Percentiles rank a stretch among this genome's conserved stretches.
These are phyloP conservation scores for Tilletia setariae DNA, from an alignment of 1,284 basidiomycete genomes.

Conservation along the genomic window DNA sequence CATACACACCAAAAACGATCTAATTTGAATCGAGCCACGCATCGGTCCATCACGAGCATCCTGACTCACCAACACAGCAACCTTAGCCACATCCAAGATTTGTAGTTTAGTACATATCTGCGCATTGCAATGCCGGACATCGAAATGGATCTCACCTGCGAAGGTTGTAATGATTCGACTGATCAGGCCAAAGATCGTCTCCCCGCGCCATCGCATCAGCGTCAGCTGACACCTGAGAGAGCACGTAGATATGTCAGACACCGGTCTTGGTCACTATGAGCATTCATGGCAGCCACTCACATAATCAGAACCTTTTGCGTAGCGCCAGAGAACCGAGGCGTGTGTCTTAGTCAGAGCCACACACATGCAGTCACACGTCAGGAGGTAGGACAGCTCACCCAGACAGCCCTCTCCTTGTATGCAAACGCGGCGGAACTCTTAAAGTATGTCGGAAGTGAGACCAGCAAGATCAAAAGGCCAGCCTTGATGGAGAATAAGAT, in stretches of 20 bases:
- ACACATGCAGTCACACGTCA: constrained; percentile 16
- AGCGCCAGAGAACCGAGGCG: no score
- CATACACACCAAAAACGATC: no score
- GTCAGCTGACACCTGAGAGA: constrained; percentile 48
- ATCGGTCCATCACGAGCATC: no score
- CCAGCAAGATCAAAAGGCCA: constrained; percentile 64
- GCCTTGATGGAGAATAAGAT: constrained; percentile 75
- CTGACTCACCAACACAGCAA: no score
- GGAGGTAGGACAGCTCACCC: no score
- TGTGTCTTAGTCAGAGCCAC: no score
- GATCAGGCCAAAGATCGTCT: constrained; percentile 44
- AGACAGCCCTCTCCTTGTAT: constrained; percentile 32
- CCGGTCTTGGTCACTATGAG: background rate
- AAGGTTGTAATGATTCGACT: constrained; percentile 39
- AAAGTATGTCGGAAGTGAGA: constrained; percentile 39
- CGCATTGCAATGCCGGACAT: no score
- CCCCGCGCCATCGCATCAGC: constrained; percentile 43
- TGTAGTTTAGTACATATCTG: no score
- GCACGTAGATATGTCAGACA: constrained; percentile 13
- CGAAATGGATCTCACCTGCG: constrained; percentile 29
- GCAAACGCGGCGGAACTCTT: constrained; percentile 40
- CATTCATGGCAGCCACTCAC: background rate
- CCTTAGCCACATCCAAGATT: no score
- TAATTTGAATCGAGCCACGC: no score
- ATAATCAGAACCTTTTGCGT: constrained; percentile 9